These are phyloP conservation scores for Podospora pseudoanserina DNA, from an alignment of 495 filamentous ascomycete genomes.

Conservation along the genomic window DNA sequence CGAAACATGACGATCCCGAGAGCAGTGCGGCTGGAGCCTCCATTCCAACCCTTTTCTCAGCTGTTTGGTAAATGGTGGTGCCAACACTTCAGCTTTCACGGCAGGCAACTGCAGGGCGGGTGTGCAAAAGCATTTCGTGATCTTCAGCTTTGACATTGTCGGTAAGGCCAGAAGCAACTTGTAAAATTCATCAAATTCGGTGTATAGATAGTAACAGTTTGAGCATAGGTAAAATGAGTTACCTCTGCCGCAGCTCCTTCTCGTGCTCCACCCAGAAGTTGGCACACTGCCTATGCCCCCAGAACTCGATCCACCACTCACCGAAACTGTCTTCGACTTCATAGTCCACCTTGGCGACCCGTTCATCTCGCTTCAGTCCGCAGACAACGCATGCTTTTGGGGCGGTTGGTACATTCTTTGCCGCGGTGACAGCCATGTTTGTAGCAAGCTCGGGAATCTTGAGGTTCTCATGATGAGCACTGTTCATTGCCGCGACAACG, in stretches of 20 bases:
- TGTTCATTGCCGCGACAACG: slow-evolving; percentile 53
- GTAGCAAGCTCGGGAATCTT: slow-evolving; percentile 67
- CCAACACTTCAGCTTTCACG: background rate
- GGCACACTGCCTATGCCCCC: slow-evolving; percentile 76
- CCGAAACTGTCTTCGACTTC: slow-evolving; percentile 84
- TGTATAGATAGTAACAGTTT: background rate
- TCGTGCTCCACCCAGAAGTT: slow-evolving; percentile 81
- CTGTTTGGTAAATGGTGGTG: background rate
- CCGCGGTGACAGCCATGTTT: slow-evolving; percentile 55
- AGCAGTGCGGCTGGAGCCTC: background rate
- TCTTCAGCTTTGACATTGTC: background rate
- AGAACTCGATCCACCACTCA: slow-evolving; percentile 93
- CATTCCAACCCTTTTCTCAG: background rate
- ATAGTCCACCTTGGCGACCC: slow-evolving; percentile 68
- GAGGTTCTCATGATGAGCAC: slow-evolving; percentile 33
- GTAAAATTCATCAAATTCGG: background rate
- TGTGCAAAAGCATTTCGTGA: background rate
- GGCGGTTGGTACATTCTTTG: slow-evolving; percentile 64
- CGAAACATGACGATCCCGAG: background rate
- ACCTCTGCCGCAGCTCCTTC: slow-evolving; percentile 60
- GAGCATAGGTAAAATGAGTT: background rate
- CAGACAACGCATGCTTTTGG: slow-evolving; percentile 81
- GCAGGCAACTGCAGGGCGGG: background rate
- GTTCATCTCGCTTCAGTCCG: slow-evolving; percentile 81
- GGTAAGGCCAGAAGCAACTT: background rate